Percentiles rank a stretch among this genome's conserved stretches.
phyloP scores from a whole-genome alignment of 306 rosid species.

The Lotus japonicus region DNA sequence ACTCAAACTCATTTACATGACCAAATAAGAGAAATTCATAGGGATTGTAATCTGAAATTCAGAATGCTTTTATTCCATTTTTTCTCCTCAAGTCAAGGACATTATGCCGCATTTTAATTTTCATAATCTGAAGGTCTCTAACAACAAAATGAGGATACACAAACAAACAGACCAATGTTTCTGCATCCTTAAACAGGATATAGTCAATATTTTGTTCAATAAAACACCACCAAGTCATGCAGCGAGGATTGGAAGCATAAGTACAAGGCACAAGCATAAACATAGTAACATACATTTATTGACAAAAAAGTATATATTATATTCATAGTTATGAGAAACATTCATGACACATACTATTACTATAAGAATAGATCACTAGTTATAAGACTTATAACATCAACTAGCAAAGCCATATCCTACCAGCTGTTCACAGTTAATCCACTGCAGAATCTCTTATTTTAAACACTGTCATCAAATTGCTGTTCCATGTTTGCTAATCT shows the following conservation, averaged over 20 bases:
- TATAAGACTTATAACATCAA: neutral
- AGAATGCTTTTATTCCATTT: neutral
- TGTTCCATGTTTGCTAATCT: neutral
- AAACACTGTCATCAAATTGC: neutral
- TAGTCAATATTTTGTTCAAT: neutral
- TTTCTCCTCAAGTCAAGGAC: neutral
- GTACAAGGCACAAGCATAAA: neutral
- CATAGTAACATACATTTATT: neutral
- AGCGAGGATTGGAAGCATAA: neutral
- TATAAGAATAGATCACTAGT: neutral
- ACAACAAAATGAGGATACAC: neutral
- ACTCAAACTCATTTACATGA: neutral
- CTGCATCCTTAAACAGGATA: neutral
- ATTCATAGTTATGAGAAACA: neutral
- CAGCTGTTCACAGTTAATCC: neutral
- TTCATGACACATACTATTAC: neutral
- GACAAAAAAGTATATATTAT: neutral
- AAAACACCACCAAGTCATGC: neutral
- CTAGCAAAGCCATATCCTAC: neutral
- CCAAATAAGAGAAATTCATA: slow-evolving; percentile 2
- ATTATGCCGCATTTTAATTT: neutral
- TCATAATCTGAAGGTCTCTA: neutral
- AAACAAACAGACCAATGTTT: neutral
- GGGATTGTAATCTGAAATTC: neutral
- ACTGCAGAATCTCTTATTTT: neutral